Conservation (phyloP, 257 asterid genomes). For the Nicotiana paniculata region DNA sequence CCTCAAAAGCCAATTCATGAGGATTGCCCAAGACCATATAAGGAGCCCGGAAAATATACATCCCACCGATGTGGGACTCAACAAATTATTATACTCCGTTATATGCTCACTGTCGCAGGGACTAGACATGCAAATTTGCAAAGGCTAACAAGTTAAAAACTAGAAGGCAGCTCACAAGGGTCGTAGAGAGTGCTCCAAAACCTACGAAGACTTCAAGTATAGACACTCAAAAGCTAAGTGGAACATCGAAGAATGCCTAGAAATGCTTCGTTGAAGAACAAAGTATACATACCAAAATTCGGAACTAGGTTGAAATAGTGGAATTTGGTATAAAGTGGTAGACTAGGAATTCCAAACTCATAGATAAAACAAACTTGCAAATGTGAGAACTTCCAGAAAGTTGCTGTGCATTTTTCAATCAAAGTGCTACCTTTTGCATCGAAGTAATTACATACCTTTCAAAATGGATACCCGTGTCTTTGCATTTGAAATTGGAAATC, state of each 20-base stretch:
- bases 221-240: neutral
- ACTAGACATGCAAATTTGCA: neutral
- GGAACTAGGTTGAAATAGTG: neutral
- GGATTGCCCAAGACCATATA: too few relatives aligned
- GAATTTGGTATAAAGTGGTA: neutral
- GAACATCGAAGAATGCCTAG: neutral
- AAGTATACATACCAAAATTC: neutral
- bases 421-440: neutral
- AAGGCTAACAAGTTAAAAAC: neutral
- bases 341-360: neutral
- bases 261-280: neutral
- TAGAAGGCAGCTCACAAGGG: neutral
- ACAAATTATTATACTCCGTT: neutral
- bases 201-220: neutral
- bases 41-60: too few relatives aligned
- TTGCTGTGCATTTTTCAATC: neutral
- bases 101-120: neutral
- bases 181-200: neutral
- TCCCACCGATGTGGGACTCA: too few relatives aligned
- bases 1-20: too few relatives aligned
- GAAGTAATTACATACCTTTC: constrained; percentile 49
- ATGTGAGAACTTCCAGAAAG: neutral
- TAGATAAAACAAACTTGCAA: neutral
- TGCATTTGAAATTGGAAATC: constrained; percentile 85
- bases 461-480: constrained; percentile 87